Conservation (phyloP, 805 yeast genomes). For the Torulaspora quercuum region DNA sequence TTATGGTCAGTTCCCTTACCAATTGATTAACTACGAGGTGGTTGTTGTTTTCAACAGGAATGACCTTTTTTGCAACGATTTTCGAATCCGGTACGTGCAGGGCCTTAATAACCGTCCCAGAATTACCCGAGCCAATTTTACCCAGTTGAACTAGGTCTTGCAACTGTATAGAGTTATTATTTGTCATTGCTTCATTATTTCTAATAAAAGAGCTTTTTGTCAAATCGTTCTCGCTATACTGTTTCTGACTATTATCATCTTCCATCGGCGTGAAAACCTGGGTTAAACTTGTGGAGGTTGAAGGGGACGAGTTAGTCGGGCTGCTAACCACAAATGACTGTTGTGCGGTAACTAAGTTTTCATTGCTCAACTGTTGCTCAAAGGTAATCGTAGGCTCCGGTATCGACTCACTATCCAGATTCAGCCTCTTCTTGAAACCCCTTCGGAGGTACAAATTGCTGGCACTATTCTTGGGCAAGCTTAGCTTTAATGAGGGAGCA, state of each 20-base stretch:
- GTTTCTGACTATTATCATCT: constrained; percentile 10
- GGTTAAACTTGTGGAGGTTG: constrained; percentile 17
- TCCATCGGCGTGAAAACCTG: constrained; percentile 19
- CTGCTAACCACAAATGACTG: constrained; percentile 19
- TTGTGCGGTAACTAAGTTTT: constrained; percentile 9
- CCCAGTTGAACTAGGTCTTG: constrained; percentile 73
- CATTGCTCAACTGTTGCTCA: constrained; percentile 3
- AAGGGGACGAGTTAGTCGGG: constrained; percentile 19
- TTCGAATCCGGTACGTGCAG: constrained; percentile 84
- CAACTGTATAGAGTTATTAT: constrained; percentile 39
- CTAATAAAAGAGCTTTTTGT: constrained; percentile 19
- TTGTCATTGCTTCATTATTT: constrained; percentile 15
- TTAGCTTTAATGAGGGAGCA: constrained; percentile 9
- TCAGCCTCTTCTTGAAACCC: constrained; percentile 22
- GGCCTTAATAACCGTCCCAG: constrained; percentile 88
- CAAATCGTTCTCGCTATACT: constrained; percentile 12
- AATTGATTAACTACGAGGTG: constrained; percentile 51
- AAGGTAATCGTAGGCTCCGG: constrained; percentile 7
- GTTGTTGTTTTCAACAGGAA: constrained; percentile 77
- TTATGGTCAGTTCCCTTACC: constrained; percentile 79
- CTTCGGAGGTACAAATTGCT: constrained; percentile 23
- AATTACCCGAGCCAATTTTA: constrained; percentile 86
- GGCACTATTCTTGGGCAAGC: constrained; percentile 11
- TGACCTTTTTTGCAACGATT: constrained; percentile 85
- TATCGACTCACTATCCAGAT: constrained; percentile 12